Base-by-base conservation (phyloP, 805 yeast genomes). In the Ogataea allantospora region DNA sequence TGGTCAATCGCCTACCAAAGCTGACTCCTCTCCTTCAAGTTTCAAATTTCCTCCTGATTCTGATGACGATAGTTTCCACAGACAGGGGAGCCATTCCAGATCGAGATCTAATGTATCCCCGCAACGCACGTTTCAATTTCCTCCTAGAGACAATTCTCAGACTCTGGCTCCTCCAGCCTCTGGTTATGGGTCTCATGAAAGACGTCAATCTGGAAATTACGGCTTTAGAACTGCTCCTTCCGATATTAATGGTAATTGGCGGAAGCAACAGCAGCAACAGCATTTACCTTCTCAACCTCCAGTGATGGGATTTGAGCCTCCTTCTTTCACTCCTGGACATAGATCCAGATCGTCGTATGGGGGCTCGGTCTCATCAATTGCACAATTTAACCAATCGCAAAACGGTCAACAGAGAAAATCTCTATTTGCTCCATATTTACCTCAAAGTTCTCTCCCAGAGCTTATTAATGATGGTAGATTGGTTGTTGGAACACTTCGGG, bases 341-440 rank as follows among this genome's bases (percentile, higher is more conserved):
- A 77, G 85, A 52, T 70, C 80, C 12, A 76, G 91, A 49, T 77
- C 81, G 35, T 88, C 95, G 0, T 76, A 77, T 52, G 82, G 75
- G 38, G 83, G 73, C 27, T 82, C 83, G 0, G 66, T 78, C 14
- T 77, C 82, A 23, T 78, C 77, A 36, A 71, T 64, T 35, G 49
- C 67, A 5, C 65, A 60, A 24, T 50, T 63, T 33, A 60, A 54
- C 42, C 51, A 56, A 14, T 55, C 60, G 33, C 63, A 60, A 34
- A 68, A 65, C 43, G 67, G 69, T 27, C 71, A 55, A 21, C 66
- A 62, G 45, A 67, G 93, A 51, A 85, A 84, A 52, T 85, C 96
- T 0, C 71, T 93, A 35, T 93, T 93, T 67, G 95, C 97, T 11
- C 99, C 99, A 5, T 93, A 93, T 57, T 72, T 93, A 35, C 96